Percentiles rank a stretch among this genome's conserved stretches.
Evolutionary conservation across 2,329 filamentous ascomycete genomes (phyloP).

Genomic region (Aspergillus pseudoterreus): DNA sequence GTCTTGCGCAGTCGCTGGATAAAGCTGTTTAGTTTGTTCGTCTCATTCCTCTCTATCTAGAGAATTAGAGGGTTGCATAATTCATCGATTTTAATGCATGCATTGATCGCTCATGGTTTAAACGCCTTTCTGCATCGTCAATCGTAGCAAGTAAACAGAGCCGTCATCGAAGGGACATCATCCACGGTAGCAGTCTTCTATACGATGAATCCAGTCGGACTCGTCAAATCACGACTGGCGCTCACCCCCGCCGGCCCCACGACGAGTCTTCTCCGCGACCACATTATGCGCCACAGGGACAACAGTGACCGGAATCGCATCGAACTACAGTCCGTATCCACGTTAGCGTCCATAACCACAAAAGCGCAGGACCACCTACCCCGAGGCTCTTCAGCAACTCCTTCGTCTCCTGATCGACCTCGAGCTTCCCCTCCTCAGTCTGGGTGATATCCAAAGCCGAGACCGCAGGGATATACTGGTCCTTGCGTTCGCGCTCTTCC

Average conservation of each 20-base stretch:
- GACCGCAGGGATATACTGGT: slow-evolving; percentile 99
- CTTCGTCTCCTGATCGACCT: slow-evolving; percentile 97
- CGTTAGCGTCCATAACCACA: slow-evolving; percentile 25
- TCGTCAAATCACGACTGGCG: neutral
- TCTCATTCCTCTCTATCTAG: too few relatives aligned
- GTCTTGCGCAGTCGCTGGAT: neutral
- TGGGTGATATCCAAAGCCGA: slow-evolving; percentile 98
- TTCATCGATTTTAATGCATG: too few relatives aligned
- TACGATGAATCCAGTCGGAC: neutral
- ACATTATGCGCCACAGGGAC: slow-evolving; percentile 86
- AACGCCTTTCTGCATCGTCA: neutral
- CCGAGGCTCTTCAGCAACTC: slow-evolving; percentile 97
- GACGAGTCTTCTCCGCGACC: slow-evolving; percentile 73
- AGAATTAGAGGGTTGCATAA: too few relatives aligned
- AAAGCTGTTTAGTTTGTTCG: neutral
- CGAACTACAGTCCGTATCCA: slow-evolving; percentile 64
- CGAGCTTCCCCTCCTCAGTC: slow-evolving; percentile 78
- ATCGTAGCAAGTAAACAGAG: neutral
- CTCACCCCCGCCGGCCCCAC: slow-evolving; percentile 26
- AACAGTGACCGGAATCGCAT: slow-evolving; percentile 95
- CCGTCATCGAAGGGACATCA: too few relatives aligned
- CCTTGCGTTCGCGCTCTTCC: slow-evolving; percentile 99
- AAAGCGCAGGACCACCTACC: slow-evolving; percentile 62
- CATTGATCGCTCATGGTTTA: too few relatives aligned
- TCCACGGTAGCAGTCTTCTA: neutral